Evolutionary conservation across 805 yeast genomes (phyloP).

Genomic region (Hanseniaspora occidentalis): DNA sequence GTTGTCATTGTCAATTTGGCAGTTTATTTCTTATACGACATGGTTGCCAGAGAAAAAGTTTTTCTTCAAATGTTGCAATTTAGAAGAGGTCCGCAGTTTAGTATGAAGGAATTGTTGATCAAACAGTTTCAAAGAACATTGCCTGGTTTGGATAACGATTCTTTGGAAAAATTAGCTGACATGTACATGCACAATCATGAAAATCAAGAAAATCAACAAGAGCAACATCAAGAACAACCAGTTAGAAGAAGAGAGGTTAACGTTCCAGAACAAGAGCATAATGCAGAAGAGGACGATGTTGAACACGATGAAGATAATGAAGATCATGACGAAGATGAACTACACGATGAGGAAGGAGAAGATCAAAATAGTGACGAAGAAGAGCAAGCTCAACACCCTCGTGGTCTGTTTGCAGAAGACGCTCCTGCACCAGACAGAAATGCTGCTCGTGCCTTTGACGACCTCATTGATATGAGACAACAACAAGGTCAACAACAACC

Average conservation of each 20-base stretch:
- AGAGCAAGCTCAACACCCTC: slow-evolving; percentile 10
- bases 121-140: slow-evolving; percentile 19
- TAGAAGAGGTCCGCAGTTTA: slow-evolving; percentile 39
- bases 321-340: slow-evolving; percentile 18
- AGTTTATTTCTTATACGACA: slow-evolving; percentile 49
- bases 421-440: slow-evolving; percentile 5
- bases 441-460: not conserved
- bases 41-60: slow-evolving; percentile 61
- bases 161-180: not conserved
- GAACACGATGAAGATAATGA: slow-evolving; percentile 16
- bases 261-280: slow-evolving; percentile 1
- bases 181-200: slow-evolving; percentile 2
- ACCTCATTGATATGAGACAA: not conserved
- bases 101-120: slow-evolving; percentile 18
- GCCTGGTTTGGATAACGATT: slow-evolving; percentile 18
- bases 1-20: slow-evolving; percentile 32
- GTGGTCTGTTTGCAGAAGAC: no score
- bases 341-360: slow-evolving; percentile 5
- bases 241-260: slow-evolving; percentile 4
- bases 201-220: not conserved
- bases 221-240: slow-evolving; percentile 7
- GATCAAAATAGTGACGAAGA: slow-evolving; percentile 6
- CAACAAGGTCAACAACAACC: slow-evolving; percentile 2
- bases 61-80: slow-evolving; percentile 44
- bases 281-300: slow-evolving; percentile 3